Evolutionary conservation across 805 yeast species (phyloP).

Genomic region (Candida maesae): DNA sequence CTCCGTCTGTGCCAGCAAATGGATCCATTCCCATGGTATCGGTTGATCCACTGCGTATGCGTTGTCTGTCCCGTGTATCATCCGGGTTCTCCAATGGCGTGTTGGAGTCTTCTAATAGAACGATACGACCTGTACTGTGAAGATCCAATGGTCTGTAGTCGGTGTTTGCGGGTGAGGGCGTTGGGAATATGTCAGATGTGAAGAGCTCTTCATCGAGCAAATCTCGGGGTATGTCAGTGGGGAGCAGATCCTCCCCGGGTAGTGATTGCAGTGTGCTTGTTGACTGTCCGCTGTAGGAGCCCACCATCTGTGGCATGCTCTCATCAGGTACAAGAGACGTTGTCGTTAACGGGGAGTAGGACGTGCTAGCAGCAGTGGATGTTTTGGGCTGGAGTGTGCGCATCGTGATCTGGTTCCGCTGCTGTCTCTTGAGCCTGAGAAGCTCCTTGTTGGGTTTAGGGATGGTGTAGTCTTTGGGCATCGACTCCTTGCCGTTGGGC

Average conservation of each 20-base stretch:
- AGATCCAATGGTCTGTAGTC: constrained; percentile 3
- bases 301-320: too few relatives aligned
- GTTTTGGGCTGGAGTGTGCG: background rate
- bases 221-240: background rate
- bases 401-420: background rate
- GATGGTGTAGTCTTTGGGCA: constrained; percentile 20
- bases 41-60: background rate
- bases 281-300: too few relatives aligned
- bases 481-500: constrained; percentile 20
- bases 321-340: too few relatives aligned
- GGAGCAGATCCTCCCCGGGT: background rate
- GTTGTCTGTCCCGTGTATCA: background rate
- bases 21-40: too few relatives aligned
- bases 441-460: constrained; percentile 9
- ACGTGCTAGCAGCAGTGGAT: too few relatives aligned
- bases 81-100: background rate
- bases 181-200: background rate
- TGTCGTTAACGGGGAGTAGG: too few relatives aligned
- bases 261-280: background rate
- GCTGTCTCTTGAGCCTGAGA: constrained; percentile 1
- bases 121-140: constrained; percentile 3
- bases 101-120: background rate
- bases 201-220: background rate
- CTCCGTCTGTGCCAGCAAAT: background rate
- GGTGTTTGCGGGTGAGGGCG: background rate